Evolutionary conservation across 1,139 yeast species (phyloP).

Genomic region (Hyphopichia wangnamkhiaoensis): DNA sequence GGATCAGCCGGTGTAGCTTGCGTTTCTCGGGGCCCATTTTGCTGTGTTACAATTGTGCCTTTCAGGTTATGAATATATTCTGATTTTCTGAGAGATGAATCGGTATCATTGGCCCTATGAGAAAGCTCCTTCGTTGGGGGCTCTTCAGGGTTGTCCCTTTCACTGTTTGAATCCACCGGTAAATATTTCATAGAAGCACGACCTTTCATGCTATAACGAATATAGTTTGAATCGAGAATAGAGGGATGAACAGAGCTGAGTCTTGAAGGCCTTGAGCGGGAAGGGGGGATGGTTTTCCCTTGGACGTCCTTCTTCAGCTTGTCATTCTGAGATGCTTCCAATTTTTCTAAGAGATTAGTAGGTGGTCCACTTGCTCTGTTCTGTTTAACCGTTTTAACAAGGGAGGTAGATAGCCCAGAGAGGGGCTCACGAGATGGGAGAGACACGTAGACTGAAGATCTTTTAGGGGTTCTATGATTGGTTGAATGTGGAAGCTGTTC

Average conservation of each 20-base stretch:
- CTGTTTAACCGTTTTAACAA: background rate
- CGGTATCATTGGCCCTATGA: too few species aligned
- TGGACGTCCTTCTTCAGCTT: background rate
- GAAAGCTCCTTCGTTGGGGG: background rate
- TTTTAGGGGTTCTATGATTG: slow-evolving; percentile 4
- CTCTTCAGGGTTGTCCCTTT: background rate
- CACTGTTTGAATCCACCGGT: background rate
- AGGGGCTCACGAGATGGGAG: slow-evolving; percentile 5
- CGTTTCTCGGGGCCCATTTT: too few species aligned
- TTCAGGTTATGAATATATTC: too few species aligned
- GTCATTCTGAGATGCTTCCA: slow-evolving; percentile 4
- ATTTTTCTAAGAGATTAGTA: background rate
- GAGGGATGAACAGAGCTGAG: background rate
- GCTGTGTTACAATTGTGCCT: too few species aligned
- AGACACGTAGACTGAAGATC: slow-evolving; percentile 5
- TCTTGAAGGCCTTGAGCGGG: too few species aligned
- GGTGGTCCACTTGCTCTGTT: background rate
- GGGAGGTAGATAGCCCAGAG: slow-evolving; percentile 1
- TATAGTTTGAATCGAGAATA: slow-evolving; percentile 3
- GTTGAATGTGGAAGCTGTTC: background rate
- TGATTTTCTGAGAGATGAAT: too few species aligned
- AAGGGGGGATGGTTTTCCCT: too few species aligned
- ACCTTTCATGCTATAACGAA: slow-evolving; percentile 3
- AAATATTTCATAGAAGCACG: background rate
- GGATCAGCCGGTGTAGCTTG: background rate